Conservation (phyloP, 202 grass and related monocot genomes). For the Sporobolus alterniflorus region DNA sequence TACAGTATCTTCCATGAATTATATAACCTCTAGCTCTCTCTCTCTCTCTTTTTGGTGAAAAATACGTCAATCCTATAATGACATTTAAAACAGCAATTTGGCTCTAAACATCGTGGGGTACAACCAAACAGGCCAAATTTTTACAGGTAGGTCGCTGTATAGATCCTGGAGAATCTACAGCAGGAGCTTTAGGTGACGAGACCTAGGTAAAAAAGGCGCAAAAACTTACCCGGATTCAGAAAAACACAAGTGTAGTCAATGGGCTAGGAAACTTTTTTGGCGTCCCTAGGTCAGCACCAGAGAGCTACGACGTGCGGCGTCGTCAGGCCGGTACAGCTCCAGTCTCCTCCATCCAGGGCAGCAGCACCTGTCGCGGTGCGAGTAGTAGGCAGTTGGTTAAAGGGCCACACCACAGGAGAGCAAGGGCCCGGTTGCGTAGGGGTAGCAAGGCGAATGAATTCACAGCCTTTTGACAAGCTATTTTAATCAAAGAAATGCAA, state of each 20-base stretch:
- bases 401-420: slow-evolving; percentile 12
- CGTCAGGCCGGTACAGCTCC: slow-evolving; percentile 7
- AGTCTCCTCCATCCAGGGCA: no score
- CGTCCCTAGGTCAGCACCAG: slow-evolving; percentile 39
- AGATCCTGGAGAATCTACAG: no score
- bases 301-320: no score
- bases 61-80: neutral
- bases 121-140: neutral
- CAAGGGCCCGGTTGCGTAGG: neutral
- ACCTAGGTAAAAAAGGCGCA: slow-evolving; percentile 33
- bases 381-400: slow-evolving; percentile 36
- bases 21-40: no score
- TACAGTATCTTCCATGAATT: neutral
- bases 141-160: neutral
- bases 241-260: slow-evolving; percentile 16
- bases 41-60: no score
- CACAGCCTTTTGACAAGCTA: slow-evolving; percentile 19
- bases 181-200: no score
- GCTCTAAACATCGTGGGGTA: slow-evolving; percentile 1
- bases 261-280: neutral
- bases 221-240: slow-evolving; percentile 25
- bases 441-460: slow-evolving; percentile 27
- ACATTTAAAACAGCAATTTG: slow-evolving; percentile 2
- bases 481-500: neutral
- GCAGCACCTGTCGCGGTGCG: neutral